These are phyloP conservation scores for Fusarium foetens DNA, from an alignment of 2,329 filamentous ascomycete species.

Conservation along the genomic window DNA sequence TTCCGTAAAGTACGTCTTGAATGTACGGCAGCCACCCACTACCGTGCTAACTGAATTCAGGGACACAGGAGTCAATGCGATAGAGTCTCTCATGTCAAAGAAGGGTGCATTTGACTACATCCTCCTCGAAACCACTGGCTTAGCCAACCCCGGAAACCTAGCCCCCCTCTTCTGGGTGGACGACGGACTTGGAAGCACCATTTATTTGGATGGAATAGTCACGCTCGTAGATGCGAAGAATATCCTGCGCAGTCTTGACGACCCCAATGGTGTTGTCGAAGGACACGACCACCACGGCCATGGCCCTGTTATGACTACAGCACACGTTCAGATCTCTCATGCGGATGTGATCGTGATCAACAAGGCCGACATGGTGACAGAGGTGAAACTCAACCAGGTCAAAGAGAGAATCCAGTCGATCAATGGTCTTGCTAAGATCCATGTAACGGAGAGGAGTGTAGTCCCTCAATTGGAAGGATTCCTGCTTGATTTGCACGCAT, in stretches of 20 bases:
- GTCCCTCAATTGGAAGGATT: slow-evolving; percentile 87
- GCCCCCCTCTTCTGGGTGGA: slow-evolving; percentile 98
- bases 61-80: slow-evolving; percentile 92
- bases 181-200: slow-evolving; percentile 91
- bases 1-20: slow-evolving; percentile 79
- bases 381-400: slow-evolving; percentile 75
- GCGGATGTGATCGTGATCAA: slow-evolving; percentile 96
- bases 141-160: slow-evolving; percentile 95
- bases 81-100: slow-evolving; percentile 94
- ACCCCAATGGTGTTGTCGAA: slow-evolving; percentile 66
- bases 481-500: slow-evolving; percentile 90
- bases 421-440: slow-evolving; percentile 87
- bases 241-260: slow-evolving; percentile 82
- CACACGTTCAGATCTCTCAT: slow-evolving; percentile 95
- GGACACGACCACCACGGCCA: slow-evolving; percentile 63
- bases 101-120: slow-evolving; percentile 97
- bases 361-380: slow-evolving; percentile 85
- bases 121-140: slow-evolving; percentile 91
- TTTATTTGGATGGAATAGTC: slow-evolving; percentile 96
- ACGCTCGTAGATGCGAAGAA: slow-evolving; percentile 97
- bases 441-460: slow-evolving; percentile 81
- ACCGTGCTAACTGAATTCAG: slow-evolving; percentile 56
- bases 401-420: slow-evolving; percentile 80
- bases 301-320: slow-evolving; percentile 84
- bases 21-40: background rate